phyloP scores from a whole-genome alignment of 2,329 filamentous ascomycete species.

The Madurella fahalii region DNA sequence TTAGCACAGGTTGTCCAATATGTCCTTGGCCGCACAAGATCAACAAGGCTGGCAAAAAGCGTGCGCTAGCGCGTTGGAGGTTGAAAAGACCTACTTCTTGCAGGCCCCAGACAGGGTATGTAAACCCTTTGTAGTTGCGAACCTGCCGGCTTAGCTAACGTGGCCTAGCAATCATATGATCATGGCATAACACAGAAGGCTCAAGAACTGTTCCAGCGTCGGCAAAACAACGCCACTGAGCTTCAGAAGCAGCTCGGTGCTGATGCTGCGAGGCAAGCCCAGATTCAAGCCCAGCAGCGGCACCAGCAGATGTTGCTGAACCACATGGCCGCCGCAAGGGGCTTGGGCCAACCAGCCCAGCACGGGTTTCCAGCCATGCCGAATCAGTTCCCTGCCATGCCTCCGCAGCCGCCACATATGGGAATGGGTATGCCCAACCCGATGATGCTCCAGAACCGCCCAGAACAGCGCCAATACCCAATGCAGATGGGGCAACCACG shows the following conservation, averaged over 20 bases:
- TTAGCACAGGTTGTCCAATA: conserved; percentile 47
- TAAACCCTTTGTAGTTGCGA: conserved; percentile 1
- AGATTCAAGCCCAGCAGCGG: conserved; percentile 28
- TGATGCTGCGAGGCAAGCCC: conserved; percentile 28
- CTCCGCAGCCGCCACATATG: conserved; percentile 40
- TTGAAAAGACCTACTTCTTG: conserved; percentile 46
- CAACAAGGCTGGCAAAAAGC: conserved; percentile 37
- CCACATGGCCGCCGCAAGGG: conserved; percentile 46
- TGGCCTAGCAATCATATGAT: conserved; percentile 46
- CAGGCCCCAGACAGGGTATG: conserved; percentile 47
- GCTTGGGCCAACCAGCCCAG: conserved; percentile 47
- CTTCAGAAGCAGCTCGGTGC: conserved; percentile 47
- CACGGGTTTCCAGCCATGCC: conserved; percentile 56
- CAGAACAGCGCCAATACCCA: conserved; percentile 37
- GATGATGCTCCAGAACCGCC: conserved; percentile 40
- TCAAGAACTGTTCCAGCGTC: conserved; percentile 47
- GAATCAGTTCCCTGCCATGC: conserved; percentile 51
- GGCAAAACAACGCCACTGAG: conserved; percentile 46
- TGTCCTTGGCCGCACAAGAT: conserved; percentile 42
- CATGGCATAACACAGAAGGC: conserved; percentile 43
- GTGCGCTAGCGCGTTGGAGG: conserved; percentile 40
- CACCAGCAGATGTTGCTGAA: conserved; percentile 49
- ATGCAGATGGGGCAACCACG: conserved; percentile 35
- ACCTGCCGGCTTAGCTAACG: conserved; percentile 22
- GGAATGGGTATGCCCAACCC: conserved; percentile 41